Evolutionary conservation across 768 basidiomycete species (phyloP).

Genomic region (Boletus coccyginus): DNA sequence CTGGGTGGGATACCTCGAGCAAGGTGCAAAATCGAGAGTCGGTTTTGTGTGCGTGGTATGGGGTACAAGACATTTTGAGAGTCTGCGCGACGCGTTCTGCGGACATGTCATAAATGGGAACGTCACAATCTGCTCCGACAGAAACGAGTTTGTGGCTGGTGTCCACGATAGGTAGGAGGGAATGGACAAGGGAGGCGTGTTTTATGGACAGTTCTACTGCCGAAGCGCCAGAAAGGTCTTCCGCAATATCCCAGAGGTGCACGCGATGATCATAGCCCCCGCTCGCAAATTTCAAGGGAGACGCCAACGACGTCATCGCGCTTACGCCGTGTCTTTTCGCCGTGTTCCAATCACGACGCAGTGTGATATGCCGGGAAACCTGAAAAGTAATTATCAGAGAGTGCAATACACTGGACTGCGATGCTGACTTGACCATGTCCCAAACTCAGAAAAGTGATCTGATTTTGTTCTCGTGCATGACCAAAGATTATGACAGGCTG

Average conservation of each 20-base stretch:
- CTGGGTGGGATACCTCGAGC: slow-evolving; percentile 38
- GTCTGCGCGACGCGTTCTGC: slow-evolving; percentile 42
- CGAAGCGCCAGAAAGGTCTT: slow-evolving; percentile 32
- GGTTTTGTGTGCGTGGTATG: slow-evolving; percentile 42
- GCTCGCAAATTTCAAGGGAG: slow-evolving; percentile 43
- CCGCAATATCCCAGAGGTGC: slow-evolving; percentile 44
- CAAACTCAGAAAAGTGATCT: slow-evolving; percentile 27
- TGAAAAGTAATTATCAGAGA: slow-evolving; percentile 7
- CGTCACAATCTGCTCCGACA: slow-evolving; percentile 47
- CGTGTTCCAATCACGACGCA: slow-evolving; percentile 31
- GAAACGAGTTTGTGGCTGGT: slow-evolving; percentile 46
- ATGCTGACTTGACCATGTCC: slow-evolving; percentile 24
- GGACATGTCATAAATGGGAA: slow-evolving; percentile 45
- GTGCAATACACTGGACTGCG: not conserved
- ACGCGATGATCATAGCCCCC: slow-evolving; percentile 50
- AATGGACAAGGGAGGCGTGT: slow-evolving; percentile 43
- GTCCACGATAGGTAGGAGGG: slow-evolving; percentile 42
- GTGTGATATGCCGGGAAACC: slow-evolving; percentile 9
- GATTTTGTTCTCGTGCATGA: slow-evolving; percentile 37
- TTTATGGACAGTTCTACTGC: slow-evolving; percentile 36
- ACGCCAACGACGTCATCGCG: slow-evolving; percentile 40
- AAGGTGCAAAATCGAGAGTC: slow-evolving; percentile 39
- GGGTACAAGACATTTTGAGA: slow-evolving; percentile 41
- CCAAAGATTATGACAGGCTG: slow-evolving; percentile 34
- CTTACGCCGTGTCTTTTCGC: slow-evolving; percentile 42